Base-by-base conservation (phyloP, 345 rosid species). In the Eucalyptus erythrocorys region DNA sequence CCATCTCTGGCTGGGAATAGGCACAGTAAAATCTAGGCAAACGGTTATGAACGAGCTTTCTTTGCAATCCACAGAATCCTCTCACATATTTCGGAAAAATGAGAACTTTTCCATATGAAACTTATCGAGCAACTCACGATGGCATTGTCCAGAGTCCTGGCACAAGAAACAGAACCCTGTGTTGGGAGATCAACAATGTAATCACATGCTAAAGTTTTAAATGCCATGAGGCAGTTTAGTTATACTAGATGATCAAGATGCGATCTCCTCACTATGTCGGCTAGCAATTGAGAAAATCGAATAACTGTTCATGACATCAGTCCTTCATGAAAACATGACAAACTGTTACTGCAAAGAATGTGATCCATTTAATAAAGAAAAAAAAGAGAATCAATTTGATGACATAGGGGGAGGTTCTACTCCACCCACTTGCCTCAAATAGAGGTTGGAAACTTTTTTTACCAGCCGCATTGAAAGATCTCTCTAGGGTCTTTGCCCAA, bases 321-420 rank as follows among this genome's bases (percentile, higher is more conserved):
- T 34, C 80, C 80, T 68, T 40, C 80, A 32, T 17, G 80, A 68
- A 32, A 34, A 34, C 24, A 68, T 16, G 80, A 34, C 6, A 68
- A 68, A 68, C 76, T 68, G 21, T 68, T 34, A 68, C 80, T 32
- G 43, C 80, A 68, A 68, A 68, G 80, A 68, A 68, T 68, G 34
- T n/a, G 87, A 85, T 71, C n/a, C 57, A 71, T 32, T 76, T 76
- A 19, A 79, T 17, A 49, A 49, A 34, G 43, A 34, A 68, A 34
- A 55, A 16, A 53, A 22, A 13, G 53, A 24, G 93, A 90, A 91
- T 92, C 93, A 64, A 86, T 19, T 13, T 76, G 89, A 86, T 48
- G 80, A 32, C 85, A 68, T 87, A 53, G 48, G 40, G 48, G 34
- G 89, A 87, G 76, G 82, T 76, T 76, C 45, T 90, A 76, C 53